Percentiles rank a stretch among this genome's conserved stretches.
These are phyloP conservation scores for Sequoia sempervirens DNA, from an alignment of 75 land plant species.

Conservation along the genomic window DNA sequence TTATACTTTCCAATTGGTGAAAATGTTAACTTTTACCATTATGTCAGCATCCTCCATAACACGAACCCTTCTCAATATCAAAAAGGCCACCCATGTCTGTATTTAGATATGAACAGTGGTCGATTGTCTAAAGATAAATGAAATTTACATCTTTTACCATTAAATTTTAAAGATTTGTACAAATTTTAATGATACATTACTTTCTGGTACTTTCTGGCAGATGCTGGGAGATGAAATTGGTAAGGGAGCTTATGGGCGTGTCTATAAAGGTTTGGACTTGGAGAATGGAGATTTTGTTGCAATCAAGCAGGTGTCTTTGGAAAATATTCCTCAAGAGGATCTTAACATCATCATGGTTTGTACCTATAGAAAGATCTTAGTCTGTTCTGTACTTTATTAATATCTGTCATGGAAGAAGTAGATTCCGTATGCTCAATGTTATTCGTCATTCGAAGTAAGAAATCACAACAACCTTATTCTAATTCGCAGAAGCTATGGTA, in stretches of 20 bases:
- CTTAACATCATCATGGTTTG: constrained; percentile 95
- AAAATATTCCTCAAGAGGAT: constrained; percentile 94
- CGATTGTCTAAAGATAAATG: background rate
- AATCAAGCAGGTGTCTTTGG: constrained; percentile 96
- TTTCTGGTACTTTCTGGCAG: constrained; percentile 44
- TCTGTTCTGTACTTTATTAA: background rate
- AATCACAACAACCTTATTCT: background rate
- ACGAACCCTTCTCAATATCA: background rate
- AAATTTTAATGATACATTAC: background rate
- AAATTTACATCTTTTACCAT: background rate
- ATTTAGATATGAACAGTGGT: background rate
- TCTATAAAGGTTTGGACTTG: constrained; percentile 95
- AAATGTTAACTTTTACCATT: background rate
- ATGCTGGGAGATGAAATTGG: constrained; percentile 99
- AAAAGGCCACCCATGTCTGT: background rate
- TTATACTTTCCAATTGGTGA: background rate
- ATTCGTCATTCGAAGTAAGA: background rate
- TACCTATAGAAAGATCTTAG: background rate
- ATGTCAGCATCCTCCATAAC: background rate
- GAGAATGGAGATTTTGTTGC: constrained; percentile 99
- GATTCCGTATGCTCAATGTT: background rate
- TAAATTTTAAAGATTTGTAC: background rate
- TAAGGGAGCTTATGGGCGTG: constrained; percentile 97
- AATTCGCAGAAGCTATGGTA: background rate
- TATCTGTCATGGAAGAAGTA: background rate